Evolutionary conservation across 768 basidiomycete species (phyloP).

Genomic region (Suillus tomentosus): DNA sequence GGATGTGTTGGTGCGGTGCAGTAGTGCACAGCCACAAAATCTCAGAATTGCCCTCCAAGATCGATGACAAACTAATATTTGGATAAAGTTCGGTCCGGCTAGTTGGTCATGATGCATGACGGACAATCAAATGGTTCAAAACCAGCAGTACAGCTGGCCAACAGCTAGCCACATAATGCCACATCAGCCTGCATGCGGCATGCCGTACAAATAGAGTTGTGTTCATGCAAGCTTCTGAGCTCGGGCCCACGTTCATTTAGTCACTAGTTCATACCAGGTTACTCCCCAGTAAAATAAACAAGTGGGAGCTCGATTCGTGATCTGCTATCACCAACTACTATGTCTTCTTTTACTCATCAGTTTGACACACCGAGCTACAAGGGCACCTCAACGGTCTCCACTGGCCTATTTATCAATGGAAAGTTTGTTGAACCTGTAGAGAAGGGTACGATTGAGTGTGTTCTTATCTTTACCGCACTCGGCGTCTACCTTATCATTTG

Average conservation of each 20-base stretch:
- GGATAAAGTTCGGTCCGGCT: no score
- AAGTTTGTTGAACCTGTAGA: constrained; percentile 22
- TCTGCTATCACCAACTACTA: neutral
- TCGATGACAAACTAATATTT: no score
- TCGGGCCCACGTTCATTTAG: neutral
- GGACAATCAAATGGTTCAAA: no score
- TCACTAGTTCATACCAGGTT: neutral
- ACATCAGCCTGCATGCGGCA: no score
- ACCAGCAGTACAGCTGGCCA: no score
- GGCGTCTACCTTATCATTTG: neutral
- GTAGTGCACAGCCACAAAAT: no score
- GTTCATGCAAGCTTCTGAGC: neutral
- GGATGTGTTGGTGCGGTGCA: no score
- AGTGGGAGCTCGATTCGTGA: neutral
- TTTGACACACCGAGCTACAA: constrained; percentile 30
- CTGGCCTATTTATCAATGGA: constrained; percentile 47
- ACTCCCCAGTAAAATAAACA: neutral
- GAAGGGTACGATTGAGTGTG: constrained; percentile 12
- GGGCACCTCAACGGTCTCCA: constrained; percentile 27
- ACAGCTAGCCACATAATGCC: no score
- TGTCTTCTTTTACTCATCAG: constrained; percentile 24
- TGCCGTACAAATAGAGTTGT: no score
- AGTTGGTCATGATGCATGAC: no score
- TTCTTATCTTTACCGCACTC: neutral
- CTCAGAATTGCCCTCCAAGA: no score